Evolutionary conservation across 2,329 filamentous ascomycete species (phyloP), one percentile per base, ranked within the genome.

Genomic region (Metarhizium album): DNA sequence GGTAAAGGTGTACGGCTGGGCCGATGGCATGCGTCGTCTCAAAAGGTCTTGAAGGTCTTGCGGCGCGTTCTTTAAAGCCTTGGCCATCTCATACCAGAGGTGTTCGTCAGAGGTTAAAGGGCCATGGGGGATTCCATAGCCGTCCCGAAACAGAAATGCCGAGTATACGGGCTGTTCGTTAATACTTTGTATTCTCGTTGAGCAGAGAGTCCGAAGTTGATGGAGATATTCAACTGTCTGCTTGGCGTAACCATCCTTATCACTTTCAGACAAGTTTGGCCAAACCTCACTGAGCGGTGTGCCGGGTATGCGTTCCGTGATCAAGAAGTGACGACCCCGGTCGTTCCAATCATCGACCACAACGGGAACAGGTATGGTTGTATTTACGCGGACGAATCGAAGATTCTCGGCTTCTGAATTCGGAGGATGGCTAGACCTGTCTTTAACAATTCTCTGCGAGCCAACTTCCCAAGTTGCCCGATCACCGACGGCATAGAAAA

Each of bases 1-100:
- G 1, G 66, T 70, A 54, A 70, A 70, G 24, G 52, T 55, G 42
- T 54, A 56, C 7, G n/a, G 64, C 63, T 46, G 62, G 9, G 51
- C 37, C 29, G 47, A 4, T 22, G 52, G 51, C 54, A 57, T 55
- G 2, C 50, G 33, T 27, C 27, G 27, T 27, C 27, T 27, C 27
- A 27, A 27, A 43, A 24, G 45, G 18, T 38, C 43, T 23, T 35
- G 47, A 43, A 47, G 20, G 4, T 47, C 48, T 29, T 53, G 47
- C 7, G 49, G 46, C 49, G 33, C 47, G 20, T 47, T 11, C 23
- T 42, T 45, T 35, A 49, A 40, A 20, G 31, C 45, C 29, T 47
- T 31, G 6, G 42, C 42, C 49, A 53, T 53, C 8, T 27, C 49
- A n/a, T 46, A 37, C 52, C 48, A 53, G 43, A 53, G 49, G 13